Evolutionary conservation across 192 early-diverging fungal genomes (phyloP), one percentile per base, ranked within the genome.

Genomic region (Rhizoclosmatium globosum): DNA sequence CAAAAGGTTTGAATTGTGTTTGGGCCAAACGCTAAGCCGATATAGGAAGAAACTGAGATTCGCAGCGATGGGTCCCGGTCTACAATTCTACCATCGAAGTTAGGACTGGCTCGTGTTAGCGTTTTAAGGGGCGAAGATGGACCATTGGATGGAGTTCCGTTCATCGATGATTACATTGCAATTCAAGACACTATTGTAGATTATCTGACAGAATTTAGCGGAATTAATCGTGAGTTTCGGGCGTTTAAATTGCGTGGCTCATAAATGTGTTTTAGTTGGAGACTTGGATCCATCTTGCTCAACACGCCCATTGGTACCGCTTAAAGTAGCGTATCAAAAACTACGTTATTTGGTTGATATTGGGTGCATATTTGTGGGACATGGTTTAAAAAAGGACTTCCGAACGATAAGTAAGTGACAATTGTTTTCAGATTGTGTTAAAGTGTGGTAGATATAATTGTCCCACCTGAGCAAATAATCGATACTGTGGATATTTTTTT

Each of bases 101-200:
- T 96, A 59, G 89, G 88, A 41, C 82, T 99, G 48, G 98, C 97
- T 1, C 89, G 98, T 9, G 95, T 99, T 19, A 95, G 94, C 64
- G 94, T 98, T 0, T 80, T 98, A 23, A 91, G 97, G 2, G 97
- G 96, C 0, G 83, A 89, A 31, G 91, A 89, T 15, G 94, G 93
- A 0, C 85, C 87, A 0, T 72, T 92, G 46, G 89, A 92, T 47
- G 91, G 92, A 19, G 82, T 93, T 21, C 96, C 97, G 0, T 98
- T 98, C 82, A 96, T 99, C 59, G 98, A 99, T 81, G 98, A 99
- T 82, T 98, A 99, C 79, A 94, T 99, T 66, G 91, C 86, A 2
- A 92, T 92, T 2, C 89, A 88, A 7, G 94, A 95, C 64, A 93
- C 94, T 6, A 89, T 99, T 42, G 93, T 92, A 13, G 97, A 99